Conservation (phyloP, 768 basidiomycete species). For the Pulveroboletus ravenelii region DNA sequence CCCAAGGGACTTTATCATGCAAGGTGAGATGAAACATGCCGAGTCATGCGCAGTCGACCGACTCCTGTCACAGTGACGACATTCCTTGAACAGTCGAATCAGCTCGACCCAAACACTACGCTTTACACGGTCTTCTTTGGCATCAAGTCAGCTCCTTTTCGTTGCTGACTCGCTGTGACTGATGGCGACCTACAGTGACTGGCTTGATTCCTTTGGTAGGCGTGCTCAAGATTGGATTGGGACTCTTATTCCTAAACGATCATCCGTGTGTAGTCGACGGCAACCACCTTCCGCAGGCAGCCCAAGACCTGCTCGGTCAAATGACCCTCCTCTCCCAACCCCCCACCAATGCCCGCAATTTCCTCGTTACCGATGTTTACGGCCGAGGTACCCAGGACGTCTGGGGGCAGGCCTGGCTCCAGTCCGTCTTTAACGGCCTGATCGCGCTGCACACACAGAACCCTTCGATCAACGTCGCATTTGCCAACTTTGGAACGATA, state of each 20-base stretch:
- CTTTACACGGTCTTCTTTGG: slow-evolving; percentile 52
- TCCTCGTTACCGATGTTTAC: slow-evolving; percentile 48
- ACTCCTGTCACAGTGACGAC: slow-evolving; percentile 30
- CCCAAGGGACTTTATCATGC: slow-evolving; percentile 44
- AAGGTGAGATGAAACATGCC: slow-evolving; percentile 31
- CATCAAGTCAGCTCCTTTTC: slow-evolving; percentile 40
- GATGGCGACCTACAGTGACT: slow-evolving; percentile 33
- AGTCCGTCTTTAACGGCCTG: slow-evolving; percentile 42
- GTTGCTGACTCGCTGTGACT: background rate
- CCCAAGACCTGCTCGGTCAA: slow-evolving; percentile 39
- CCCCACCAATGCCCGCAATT: slow-evolving; percentile 47
- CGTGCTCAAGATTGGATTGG: background rate
- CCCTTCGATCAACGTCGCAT: slow-evolving; percentile 37
- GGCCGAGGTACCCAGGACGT: slow-evolving; percentile 40
- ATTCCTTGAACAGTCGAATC: slow-evolving; percentile 43
- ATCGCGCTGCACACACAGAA: slow-evolving; percentile 29
- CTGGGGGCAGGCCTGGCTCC: slow-evolving; percentile 44
- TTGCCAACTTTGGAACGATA: slow-evolving; percentile 44
- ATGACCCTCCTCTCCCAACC: slow-evolving; percentile 43
- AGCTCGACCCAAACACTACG: slow-evolving; percentile 43
- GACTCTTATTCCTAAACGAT: background rate
- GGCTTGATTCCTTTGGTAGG: slow-evolving; percentile 40
- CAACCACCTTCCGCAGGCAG: slow-evolving; percentile 43
- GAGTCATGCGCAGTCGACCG: background rate
- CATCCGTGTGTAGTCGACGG: slow-evolving; percentile 35